Evolutionary conservation across 805 yeast species (phyloP), one percentile per base, ranked within the genome.

Genomic region (Nakazawaea pomicola): DNA sequence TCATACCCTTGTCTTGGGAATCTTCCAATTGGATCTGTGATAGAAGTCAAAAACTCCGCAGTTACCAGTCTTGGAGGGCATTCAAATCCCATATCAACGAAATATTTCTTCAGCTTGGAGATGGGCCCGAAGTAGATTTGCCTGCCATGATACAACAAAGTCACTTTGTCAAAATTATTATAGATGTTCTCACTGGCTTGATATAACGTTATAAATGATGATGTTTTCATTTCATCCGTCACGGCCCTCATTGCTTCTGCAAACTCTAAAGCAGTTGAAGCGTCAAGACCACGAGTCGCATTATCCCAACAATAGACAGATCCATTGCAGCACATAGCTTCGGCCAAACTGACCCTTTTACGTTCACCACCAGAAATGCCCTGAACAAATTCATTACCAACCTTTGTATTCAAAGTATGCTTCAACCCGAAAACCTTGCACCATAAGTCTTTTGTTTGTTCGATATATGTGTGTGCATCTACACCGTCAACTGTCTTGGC

Each of bases 341-440:
- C 95, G 9, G 89, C 87, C 52, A 85, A 79, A 9, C 91, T 81
- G 3, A 85, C 91, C 65, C 95, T 76, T 61, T 84, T 83, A 49
- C 95, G 68, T 63, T 85, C 93, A 68, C 95, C 93, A 54, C 95
- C 91, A 38, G 91, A 80, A 30, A 82, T 77, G 59, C 86, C 86
- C 58, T 84, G 68, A 14, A 80, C 76, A 42, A 72, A 74, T 56
- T 80, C 85, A 49, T 75, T 72, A 55, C 86, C 86, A 39, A 80
- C 85, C 37, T 76, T 67, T 16, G 87, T 80, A 47, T 76, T 66
- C 46, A 72, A 68, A 10, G 82, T 77, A 56, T 80, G 83, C 34
- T 71, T 65, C 49, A 78, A 61, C 45, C 83, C 83, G 52, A 69
- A 74, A 15, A 75, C 67, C 10, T 79, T 76, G 42, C 72, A 68